phyloP scores from a whole-genome alignment of 2,329 filamentous ascomycete species.

The Penicillium sp. region DNA sequence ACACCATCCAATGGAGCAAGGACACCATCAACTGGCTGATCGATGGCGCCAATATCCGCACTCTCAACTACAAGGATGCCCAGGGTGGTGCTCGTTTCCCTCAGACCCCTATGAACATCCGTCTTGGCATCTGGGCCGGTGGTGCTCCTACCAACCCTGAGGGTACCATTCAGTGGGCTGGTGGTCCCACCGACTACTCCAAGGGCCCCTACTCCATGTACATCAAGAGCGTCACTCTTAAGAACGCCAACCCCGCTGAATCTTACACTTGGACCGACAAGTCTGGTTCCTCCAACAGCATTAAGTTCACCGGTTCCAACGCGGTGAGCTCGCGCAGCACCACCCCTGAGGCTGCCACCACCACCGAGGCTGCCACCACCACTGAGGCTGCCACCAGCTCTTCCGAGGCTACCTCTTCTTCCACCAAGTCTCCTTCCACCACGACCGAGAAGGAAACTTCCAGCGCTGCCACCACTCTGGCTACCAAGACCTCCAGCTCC shows the following conservation, averaged over 20 bases:
- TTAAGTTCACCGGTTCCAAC: slow-evolving; percentile 43
- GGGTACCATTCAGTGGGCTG: slow-evolving; percentile 66
- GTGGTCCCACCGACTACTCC: slow-evolving; percentile 64
- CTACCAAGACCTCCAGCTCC: slow-evolving; percentile 8
- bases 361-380: too few species aligned
- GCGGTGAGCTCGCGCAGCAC: slow-evolving; percentile 10
- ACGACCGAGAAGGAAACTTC: slow-evolving; percentile 10
- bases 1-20: slow-evolving; percentile 63
- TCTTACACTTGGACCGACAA: slow-evolving; percentile 65
- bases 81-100: slow-evolving; percentile 61
- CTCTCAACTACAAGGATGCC: slow-evolving; percentile 59
- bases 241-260: slow-evolving; percentile 58
- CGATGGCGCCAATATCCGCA: slow-evolving; percentile 61
- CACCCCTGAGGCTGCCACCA: slow-evolving; percentile 4
- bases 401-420: slow-evolving; percentile 4
- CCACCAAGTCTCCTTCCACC: slow-evolving; percentile 8
- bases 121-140: slow-evolving; percentile 68
- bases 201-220: slow-evolving; percentile 71
- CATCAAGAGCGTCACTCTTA: slow-evolving; percentile 59
- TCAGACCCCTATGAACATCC: slow-evolving; percentile 71
- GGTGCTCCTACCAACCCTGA: slow-evolving; percentile 47
- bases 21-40: slow-evolving; percentile 64
- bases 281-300: slow-evolving; percentile 62
- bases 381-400: slow-evolving; percentile 7
- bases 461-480: slow-evolving; percentile 7